Evolutionary conservation across 495 filamentous ascomycete genomes (phyloP).

Genomic region (Podospora pseudopauciseta): DNA sequence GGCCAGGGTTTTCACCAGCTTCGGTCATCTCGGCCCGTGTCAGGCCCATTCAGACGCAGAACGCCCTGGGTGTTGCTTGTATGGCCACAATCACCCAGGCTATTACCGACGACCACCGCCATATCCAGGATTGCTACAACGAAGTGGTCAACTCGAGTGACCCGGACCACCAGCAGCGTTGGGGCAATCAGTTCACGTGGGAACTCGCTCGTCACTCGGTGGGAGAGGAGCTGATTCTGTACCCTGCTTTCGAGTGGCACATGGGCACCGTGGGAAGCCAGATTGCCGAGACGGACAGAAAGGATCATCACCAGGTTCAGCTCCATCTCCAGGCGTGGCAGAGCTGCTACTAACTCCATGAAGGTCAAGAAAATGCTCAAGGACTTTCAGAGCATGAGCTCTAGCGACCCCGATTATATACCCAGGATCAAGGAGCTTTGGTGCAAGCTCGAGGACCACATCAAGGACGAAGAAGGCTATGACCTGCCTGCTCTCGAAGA

Average conservation of each 20-base stretch:
- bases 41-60: background rate
- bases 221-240: constrained; percentile 6
- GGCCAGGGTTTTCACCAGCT: background rate
- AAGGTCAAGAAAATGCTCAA: constrained; percentile 9
- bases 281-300: constrained; percentile 10
- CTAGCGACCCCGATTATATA: constrained; percentile 5
- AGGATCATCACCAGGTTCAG: constrained; percentile 8
- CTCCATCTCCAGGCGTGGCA: background rate
- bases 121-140: constrained; percentile 7
- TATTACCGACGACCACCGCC: constrained; percentile 9
- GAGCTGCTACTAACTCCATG: background rate
- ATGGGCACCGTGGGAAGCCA: constrained; percentile 3
- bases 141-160: constrained; percentile 2
- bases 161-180: constrained; percentile 4
- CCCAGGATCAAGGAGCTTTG: constrained; percentile 5
- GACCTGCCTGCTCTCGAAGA: constrained; percentile 12
- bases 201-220: constrained; percentile 8
- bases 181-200: constrained; percentile 11
- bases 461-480: constrained; percentile 11
- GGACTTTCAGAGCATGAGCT: constrained; percentile 5
- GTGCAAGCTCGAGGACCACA: constrained; percentile 12
- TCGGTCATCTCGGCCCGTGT: background rate
- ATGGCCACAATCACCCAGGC: constrained; percentile 7
- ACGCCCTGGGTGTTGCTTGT: constrained; percentile 1
- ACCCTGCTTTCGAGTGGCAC: constrained; percentile 11